Evolutionary conservation across 805 yeast genomes (phyloP).

Genomic region (Ogataea methylovora): DNA sequence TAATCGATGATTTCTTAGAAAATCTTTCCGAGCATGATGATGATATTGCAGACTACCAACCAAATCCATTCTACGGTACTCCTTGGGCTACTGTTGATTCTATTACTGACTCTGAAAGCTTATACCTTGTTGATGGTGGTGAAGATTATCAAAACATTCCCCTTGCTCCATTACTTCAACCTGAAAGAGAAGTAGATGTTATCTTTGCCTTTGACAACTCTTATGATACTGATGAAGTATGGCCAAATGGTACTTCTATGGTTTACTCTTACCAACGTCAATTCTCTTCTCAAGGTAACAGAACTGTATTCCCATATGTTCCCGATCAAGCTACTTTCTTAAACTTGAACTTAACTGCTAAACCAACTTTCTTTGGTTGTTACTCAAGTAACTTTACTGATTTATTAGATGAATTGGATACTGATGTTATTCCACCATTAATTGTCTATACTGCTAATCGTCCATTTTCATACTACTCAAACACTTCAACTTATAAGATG

Average conservation of each 20-base stretch:
- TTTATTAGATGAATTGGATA: conserved; percentile 31
- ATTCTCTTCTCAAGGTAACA: conserved; percentile 42
- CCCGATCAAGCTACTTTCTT: conserved; percentile 62
- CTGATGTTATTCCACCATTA: conserved; percentile 52
- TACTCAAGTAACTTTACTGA: conserved; percentile 54
- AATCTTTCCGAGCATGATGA: conserved; percentile 38
- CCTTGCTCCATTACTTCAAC: conserved; percentile 53
- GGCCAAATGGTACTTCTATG: conserved; percentile 67
- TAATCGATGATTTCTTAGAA: conserved; percentile 37
- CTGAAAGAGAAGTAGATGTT: conserved; percentile 53
- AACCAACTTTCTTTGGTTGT: conserved; percentile 83
- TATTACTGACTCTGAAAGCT: conserved; percentile 31
- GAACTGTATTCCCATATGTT: conserved; percentile 70
- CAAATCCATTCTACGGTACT: conserved; percentile 60
- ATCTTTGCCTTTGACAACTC: conserved; percentile 62
- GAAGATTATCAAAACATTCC: conserved; percentile 72
- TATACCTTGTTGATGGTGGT: conserved; percentile 72
- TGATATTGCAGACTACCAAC: conserved; percentile 64
- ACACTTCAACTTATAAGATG: conserved; percentile 67
- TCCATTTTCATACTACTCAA: conserved; percentile 57
- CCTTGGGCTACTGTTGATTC: conserved; percentile 28
- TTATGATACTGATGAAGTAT: conserved; percentile 48
- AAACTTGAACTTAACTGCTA: conserved; percentile 51
- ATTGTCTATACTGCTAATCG: conserved; percentile 73
- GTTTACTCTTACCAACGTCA: conserved; percentile 52